phyloP scores from a whole-genome alignment of 2,329 filamentous ascomycete genomes.

The Exophiala sp. region DNA sequence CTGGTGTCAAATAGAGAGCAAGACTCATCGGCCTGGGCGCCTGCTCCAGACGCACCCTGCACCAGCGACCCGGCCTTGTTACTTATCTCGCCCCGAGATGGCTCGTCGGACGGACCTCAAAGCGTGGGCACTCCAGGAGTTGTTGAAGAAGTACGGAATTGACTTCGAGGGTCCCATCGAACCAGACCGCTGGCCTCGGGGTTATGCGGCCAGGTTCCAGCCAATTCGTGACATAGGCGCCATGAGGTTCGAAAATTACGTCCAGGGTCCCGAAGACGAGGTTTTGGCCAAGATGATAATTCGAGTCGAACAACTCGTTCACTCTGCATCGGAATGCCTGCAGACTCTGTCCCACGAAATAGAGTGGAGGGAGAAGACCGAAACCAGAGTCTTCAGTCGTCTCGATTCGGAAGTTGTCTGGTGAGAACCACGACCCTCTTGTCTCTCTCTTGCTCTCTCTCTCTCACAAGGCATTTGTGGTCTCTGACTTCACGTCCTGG shows the following conservation, averaged over 20 bases:
- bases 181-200: slow-evolving; percentile 3
- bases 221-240: slow-evolving; percentile 1
- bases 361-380: slow-evolving; percentile 5
- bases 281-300: neutral
- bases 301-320: neutral
- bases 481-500: too few relatives aligned
- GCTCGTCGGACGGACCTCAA: too few relatives aligned
- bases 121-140: too few relatives aligned
- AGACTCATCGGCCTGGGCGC: too few relatives aligned
- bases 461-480: neutral
- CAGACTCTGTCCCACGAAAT: too few relatives aligned
- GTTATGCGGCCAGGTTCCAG: neutral
- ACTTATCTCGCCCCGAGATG: too few relatives aligned
- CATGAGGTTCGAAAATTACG: neutral
- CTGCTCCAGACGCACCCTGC: too few relatives aligned
- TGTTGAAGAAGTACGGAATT: neutral
- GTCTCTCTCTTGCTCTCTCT: too few relatives aligned
- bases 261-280: too few relatives aligned
- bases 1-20: too few relatives aligned
- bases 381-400: slow-evolving; percentile 1
- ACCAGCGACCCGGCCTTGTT: too few relatives aligned
- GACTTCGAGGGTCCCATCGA: slow-evolving; percentile 3
- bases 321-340: too few relatives aligned
- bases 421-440: neutral
- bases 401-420: slow-evolving; percentile 8